Percentiles rank a stretch among this genome's conserved stretches.
These are phyloP conservation scores for Penicillium palitans DNA, from an alignment of 2,329 filamentous ascomycete species.

Conservation along the genomic window DNA sequence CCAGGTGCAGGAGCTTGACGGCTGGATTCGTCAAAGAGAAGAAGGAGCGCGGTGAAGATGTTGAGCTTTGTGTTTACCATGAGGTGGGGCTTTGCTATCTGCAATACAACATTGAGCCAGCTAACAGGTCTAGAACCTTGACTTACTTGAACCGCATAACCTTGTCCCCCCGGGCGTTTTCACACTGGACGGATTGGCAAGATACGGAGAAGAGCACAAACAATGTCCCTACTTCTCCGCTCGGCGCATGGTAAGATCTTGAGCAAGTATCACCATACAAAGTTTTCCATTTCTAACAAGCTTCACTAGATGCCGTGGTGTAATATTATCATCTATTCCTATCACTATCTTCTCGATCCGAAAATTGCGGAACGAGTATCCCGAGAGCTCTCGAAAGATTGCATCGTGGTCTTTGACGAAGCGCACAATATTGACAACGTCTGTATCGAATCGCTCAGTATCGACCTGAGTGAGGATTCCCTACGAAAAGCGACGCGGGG, in stretches of 20 bases:
- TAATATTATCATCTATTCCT: constrained; percentile 99
- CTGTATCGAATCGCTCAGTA: constrained; percentile 95
- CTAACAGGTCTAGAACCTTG: constrained; percentile 67
- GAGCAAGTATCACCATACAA: neutral
- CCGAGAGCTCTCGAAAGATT: constrained; percentile 94
- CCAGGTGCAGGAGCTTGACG: constrained; percentile 91
- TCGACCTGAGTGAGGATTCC: constrained; percentile 94
- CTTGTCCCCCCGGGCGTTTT: constrained; percentile 93
- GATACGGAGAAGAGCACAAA: constrained; percentile 91
- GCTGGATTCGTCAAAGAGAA: constrained; percentile 98
- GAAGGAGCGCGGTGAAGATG: constrained; percentile 90
- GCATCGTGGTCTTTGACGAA: constrained; percentile 97
- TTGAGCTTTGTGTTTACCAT: constrained; percentile 93
- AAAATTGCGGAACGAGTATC: constrained; percentile 97
- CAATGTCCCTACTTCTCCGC: constrained; percentile 98
- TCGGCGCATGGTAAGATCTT: constrained; percentile 72
- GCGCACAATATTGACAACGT: constrained; percentile 99
- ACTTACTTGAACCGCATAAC: constrained; percentile 91
- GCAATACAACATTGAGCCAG: neutral
- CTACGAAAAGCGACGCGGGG: constrained; percentile 86
- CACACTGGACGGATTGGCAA: constrained; percentile 84
- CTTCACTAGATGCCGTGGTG: constrained; percentile 85
- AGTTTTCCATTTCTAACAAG: constrained; percentile 21
- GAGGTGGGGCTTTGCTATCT: constrained; percentile 58
- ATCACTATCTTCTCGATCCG: constrained; percentile 95